Conservation (phyloP, 495 filamentous ascomycete genomes). For the Aspergillus incahuasiensis region DNA sequence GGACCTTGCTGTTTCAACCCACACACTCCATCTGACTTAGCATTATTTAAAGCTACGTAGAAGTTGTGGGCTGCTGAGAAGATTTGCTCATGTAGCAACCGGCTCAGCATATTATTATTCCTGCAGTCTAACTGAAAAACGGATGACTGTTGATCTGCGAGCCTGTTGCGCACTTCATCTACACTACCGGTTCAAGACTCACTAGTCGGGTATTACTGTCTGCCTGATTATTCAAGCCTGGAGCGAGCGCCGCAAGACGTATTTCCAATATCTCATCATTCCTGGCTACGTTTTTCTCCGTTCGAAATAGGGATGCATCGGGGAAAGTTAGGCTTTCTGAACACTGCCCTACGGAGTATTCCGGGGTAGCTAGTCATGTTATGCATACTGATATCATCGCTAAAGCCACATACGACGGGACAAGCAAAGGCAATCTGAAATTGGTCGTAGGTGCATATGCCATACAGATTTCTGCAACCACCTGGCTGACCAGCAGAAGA, state of each 20-base stretch:
- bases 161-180: no score
- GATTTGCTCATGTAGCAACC: no score
- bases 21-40: no score
- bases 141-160: no score
- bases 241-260: neutral
- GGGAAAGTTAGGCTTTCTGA: neutral
- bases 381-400: neutral
- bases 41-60: neutral
- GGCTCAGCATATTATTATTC: no score
- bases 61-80: neutral
- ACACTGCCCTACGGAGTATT: neutral
- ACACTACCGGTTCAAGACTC: no score
- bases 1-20: neutral
- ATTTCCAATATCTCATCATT: neutral
- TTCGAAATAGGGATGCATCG: no score
- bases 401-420: neutral
- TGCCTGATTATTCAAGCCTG: neutral
- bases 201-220: no score
- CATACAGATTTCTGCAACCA: no score
- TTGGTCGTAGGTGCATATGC: neutral
- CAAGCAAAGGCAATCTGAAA: neutral
- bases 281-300: neutral
- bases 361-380: no score
- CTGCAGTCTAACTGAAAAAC: no score
- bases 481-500: no score